Base-by-base conservation (phyloP, 306 rosid genomes). In the Cajanus cajan region DNA sequence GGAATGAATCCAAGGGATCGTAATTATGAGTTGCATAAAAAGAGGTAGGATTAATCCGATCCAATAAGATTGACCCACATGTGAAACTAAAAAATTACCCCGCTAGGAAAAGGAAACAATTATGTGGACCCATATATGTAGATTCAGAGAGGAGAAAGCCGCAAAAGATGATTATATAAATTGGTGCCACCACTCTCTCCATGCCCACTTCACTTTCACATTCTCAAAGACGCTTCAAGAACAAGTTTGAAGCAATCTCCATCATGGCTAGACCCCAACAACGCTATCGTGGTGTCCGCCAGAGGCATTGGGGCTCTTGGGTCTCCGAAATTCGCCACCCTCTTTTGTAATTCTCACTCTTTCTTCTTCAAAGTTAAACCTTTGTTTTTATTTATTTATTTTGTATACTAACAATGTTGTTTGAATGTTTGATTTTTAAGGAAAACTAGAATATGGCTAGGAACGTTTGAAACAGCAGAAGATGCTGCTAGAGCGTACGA, bases 231-330 rank as follows among this genome's bases (percentile, higher is more conserved):
- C 36, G 33, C 50, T 71, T 71, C 55, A 59, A 31, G 3, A 22
- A 33, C 81, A 48, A 48, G 63, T 33, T 74, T 74, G n/a, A 76
- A 82, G n/a, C 71, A 61, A 71, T 7, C 28, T 28, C 59, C 31
- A 68, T 34, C 78, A 88, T 90, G 94, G 90, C 86, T 2, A 86
- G 92, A 76, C 88, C 90, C 21, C 94, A 88, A 58, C 88, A 88
- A 65, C 88, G 92, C 24, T 90, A 88, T 72, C 84, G 94, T 25
- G 94, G 94, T 36, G 94, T 90, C 14, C 89, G 94, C 22, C 94
- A 88, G 74, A 81, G 92, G 76, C 92, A 90, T 2, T 90, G 94
- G 94, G 94, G 94, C 68, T 90, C 94, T 12, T 90, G 94, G 94
- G 94, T 90, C 83, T 90, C 94, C 37, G 94, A 90, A 78, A 90